Evolutionary conservation across 768 basidiomycete genomes (phyloP).

Genomic region (Fomitopsis pulvina): DNA sequence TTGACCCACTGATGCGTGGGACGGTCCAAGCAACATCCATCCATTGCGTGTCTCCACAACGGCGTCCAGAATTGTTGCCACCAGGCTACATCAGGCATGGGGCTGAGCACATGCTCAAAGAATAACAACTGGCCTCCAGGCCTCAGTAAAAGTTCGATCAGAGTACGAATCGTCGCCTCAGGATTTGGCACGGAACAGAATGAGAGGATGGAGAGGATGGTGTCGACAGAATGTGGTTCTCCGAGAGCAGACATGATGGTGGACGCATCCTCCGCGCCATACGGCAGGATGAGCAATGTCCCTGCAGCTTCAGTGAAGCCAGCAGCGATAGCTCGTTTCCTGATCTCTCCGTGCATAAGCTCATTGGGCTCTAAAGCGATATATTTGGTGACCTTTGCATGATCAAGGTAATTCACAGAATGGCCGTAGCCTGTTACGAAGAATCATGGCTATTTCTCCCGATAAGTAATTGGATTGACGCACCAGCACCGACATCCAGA

Average conservation of each 20-base stretch:
- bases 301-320: slow-evolving; percentile 51
- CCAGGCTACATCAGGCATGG: slow-evolving; percentile 46
- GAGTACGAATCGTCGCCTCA: slow-evolving; percentile 34
- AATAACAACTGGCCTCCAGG: slow-evolving; percentile 61
- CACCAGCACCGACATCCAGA: slow-evolving; percentile 65
- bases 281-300: slow-evolving; percentile 50
- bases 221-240: slow-evolving; percentile 40
- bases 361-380: slow-evolving; percentile 68
- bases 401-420: slow-evolving; percentile 53
- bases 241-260: slow-evolving; percentile 40
- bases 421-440: slow-evolving; percentile 51
- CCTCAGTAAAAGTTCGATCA: slow-evolving; percentile 48
- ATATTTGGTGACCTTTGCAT: slow-evolving; percentile 48
- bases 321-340: slow-evolving; percentile 37
- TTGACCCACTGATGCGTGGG: slow-evolving; percentile 44
- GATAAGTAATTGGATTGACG: slow-evolving; percentile 4
- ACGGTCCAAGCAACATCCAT: slow-evolving; percentile 59
- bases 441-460: neutral
- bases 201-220: slow-evolving; percentile 57
- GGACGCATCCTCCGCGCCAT: slow-evolving; percentile 54
- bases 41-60: slow-evolving; percentile 52
- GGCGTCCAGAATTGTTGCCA: slow-evolving; percentile 76
- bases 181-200: slow-evolving; percentile 62
- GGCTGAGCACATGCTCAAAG: slow-evolving; percentile 65
- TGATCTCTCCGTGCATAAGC: slow-evolving; percentile 54